Base-by-base conservation (phyloP, 2,329 filamentous ascomycete genomes). In the Fusarium xylarioides region DNA sequence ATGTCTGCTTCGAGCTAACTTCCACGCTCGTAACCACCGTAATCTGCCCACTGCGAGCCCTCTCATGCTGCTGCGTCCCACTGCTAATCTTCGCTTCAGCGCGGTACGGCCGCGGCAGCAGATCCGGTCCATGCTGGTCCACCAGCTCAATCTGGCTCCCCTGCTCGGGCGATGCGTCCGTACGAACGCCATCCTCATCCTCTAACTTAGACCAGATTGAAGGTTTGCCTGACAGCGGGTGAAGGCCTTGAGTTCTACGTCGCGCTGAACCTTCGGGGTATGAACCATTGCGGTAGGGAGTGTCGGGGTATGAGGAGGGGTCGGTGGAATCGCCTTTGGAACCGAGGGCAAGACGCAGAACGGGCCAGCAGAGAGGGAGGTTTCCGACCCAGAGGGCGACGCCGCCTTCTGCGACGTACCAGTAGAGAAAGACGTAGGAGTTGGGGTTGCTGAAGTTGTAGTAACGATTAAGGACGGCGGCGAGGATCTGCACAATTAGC, bases 311-410 rank as follows among this genome's bases (percentile, higher is more conserved):
- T 4, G 76, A 76, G 2, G 76, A 76, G 4, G 78, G 79, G 26
- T 73, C 74, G 2, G 75, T 73, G 1, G 74, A 68, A 43, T 73
- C 55, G 28, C 73, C 73, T 26, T 61, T 74, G 52, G 70, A 68
- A 28, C 79, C 77, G 12, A 80, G 61, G 0, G 87, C 66, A 14
- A 84, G 83, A 47, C 87, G 85, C 35, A 90, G 82, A 26, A 91
- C 81, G 1, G 87, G 86, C 85, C 88, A 91, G 70, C 85, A 87
- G 54, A 90, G 86, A 0, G 89, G 89, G 11, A 91, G 82, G 67
- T 91, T 91, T 34, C 88, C 85, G 21, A 91, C 89, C 54, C 90
- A 84, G 44, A 91, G 83, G 11, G 89, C 88, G 0, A 89, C 89
- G 49, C 86, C 88, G 18, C 86, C 85, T 76, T 91, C 89, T 34